phyloP scores from a whole-genome alignment of 345 rosid genomes.

The Nasturtium officinale region DNA sequence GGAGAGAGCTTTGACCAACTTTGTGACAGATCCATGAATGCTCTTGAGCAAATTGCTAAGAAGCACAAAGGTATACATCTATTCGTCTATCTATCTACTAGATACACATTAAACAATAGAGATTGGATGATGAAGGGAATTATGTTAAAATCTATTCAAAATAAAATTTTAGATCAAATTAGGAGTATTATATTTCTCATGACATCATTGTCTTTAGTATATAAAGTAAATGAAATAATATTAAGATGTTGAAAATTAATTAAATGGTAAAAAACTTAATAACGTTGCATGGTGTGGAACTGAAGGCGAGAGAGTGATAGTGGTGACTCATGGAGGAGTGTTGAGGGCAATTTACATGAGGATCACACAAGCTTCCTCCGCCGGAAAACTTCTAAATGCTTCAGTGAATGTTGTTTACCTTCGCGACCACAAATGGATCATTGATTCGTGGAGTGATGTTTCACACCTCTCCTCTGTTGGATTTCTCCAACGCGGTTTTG shows the following conservation, averaged over 20 bases:
- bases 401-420: slow-evolving; percentile 43
- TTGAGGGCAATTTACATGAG: slow-evolving; percentile 43
- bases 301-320: slow-evolving; percentile 42
- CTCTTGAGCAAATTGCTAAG: slow-evolving; percentile 42
- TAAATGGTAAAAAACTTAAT: neutral
- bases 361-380: slow-evolving; percentile 39
- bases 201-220: neutral
- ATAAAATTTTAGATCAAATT: too few relatives aligned
- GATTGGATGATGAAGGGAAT: neutral
- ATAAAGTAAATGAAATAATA: neutral
- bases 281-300: slow-evolving; percentile 1
- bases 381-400: slow-evolving; percentile 43
- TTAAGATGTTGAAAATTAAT: neutral
- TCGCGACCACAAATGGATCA: slow-evolving; percentile 31
- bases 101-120: too few relatives aligned
- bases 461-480: slow-evolving; percentile 43
- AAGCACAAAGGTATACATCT: slow-evolving; percentile 38
- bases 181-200: neutral
- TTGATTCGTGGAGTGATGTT: slow-evolving; percentile 43
- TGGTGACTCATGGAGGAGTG: slow-evolving; percentile 49
- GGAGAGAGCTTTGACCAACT: slow-evolving; percentile 49
- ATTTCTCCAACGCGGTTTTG: slow-evolving; percentile 47
- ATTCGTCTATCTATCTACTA: neutral
- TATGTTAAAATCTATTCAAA: too few relatives aligned
- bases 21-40: slow-evolving; percentile 43